These are phyloP conservation scores for Solanum rostratum DNA, from an alignment of 257 asterid species.

Conservation along the genomic window DNA sequence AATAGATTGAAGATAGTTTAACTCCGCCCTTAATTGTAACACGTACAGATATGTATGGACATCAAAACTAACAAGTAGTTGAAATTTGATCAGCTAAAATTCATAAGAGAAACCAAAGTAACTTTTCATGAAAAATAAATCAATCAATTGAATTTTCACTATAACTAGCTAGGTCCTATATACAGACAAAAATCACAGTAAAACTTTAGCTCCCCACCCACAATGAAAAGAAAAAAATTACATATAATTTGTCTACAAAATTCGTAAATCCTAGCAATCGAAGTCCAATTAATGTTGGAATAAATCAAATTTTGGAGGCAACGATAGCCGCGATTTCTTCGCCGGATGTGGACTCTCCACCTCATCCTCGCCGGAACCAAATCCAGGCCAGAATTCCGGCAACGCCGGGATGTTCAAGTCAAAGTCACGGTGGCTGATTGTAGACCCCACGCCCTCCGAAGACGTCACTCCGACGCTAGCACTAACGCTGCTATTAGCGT, in stretches of 20 bases:
- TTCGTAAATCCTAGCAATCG: not conserved
- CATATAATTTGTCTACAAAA: not conserved
- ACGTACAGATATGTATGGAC: not conserved
- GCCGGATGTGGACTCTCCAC: slow-evolving; percentile 69
- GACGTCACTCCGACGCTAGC: slow-evolving; percentile 16
- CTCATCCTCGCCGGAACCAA: slow-evolving; percentile 34
- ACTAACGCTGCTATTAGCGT: not conserved
- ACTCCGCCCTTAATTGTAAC: not conserved
- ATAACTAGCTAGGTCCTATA: not conserved
- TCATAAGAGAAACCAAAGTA: not conserved
- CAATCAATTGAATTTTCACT: not conserved
- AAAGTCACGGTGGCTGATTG: slow-evolving; percentile 28
- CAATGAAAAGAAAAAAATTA: not conserved
- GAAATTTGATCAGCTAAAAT: not conserved
- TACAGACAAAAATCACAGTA: not conserved
- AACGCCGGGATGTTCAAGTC: slow-evolving; percentile 58
- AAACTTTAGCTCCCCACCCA: not conserved
- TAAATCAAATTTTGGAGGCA: slow-evolving; percentile 18
- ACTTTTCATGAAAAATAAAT: not conserved
- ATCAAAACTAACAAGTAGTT: not conserved
- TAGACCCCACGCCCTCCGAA: slow-evolving; percentile 49
- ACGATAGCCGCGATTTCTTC: slow-evolving; percentile 28
- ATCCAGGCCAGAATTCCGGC: slow-evolving; percentile 26
- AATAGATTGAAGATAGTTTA: too few relatives aligned
- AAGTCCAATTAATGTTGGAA: not conserved